These are phyloP conservation scores for Lentinus tigrinus DNA, from an alignment of 768 basidiomycete species.

Conservation along the genomic window DNA sequence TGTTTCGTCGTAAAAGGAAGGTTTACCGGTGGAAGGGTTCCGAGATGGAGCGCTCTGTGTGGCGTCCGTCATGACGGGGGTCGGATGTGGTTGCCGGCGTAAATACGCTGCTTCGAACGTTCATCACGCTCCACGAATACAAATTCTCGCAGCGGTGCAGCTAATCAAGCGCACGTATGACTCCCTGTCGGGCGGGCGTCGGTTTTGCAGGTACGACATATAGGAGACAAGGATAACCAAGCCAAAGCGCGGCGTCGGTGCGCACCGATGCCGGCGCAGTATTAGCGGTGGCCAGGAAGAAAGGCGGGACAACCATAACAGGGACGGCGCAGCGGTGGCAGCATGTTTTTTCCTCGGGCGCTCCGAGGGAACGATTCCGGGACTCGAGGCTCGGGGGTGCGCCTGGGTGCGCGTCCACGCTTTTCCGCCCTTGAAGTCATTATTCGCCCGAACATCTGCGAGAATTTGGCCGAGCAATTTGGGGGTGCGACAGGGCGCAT, in stretches of 20 bases:
- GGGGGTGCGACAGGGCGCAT: background rate
- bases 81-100: slow-evolving; percentile 1
- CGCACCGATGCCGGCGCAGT: background rate
- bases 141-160: slow-evolving; percentile 2
- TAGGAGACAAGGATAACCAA: too few species aligned
- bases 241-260: background rate
- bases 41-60: slow-evolving; percentile 1
- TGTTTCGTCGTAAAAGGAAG: background rate
- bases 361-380: background rate
- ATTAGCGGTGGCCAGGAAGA: background rate
- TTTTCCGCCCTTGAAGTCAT: background rate
- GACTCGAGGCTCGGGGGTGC: background rate
- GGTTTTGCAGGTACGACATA: background rate
- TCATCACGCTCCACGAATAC: slow-evolving; percentile 1
- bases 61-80: too few species aligned
- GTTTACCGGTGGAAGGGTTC: background rate
- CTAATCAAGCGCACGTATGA: background rate
- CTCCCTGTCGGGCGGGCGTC: background rate
- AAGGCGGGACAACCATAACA: background rate
- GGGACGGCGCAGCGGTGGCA: background rate
- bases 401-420: background rate
- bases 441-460: background rate
- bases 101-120: slow-evolving; percentile 2
- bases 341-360: background rate
- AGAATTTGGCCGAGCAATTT: background rate